Evolutionary conservation across 192 early-diverging fungal genomes (phyloP), one percentile per base, ranked within the genome.

Genomic region (Jimgerdemannia lactiflua): DNA sequence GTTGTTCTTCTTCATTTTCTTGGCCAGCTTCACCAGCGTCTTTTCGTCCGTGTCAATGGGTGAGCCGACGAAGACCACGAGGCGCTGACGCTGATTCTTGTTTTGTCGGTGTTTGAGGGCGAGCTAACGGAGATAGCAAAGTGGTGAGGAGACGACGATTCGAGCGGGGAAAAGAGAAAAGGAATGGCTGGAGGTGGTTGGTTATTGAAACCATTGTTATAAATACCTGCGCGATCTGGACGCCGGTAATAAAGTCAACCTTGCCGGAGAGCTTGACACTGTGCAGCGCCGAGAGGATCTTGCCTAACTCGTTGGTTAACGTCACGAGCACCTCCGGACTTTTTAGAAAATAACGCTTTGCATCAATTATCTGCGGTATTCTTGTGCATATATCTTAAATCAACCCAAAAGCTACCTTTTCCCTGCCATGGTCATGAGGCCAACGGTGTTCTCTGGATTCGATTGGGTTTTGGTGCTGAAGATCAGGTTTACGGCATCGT

Each of bases 1-100:
- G 75, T 94, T 96, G 86, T 99, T 99, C 90, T 99, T 99, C 82
- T 98, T 98, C 72, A 97, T 89, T 79, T 97, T 97, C 87, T 98
- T 98, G 73, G 91, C 97, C 67, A 99, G 80, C 79, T 89, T 91
- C 42, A 96, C 92, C 42, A 99, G 81, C 43, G 95, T 85, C 81
- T 89, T 91, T 74, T 95, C 91, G 76, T 98, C 97, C 40, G 93
- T 86, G 6, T 85, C 84, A 14, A 99, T 78, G 39, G 97, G 97
- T 67, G 94, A 95, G 43, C 94, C 95, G 3, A 96, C 94, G 85
- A 99, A 98, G 19, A 93, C 95, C 79, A 99, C 91, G 68, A 99
- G 94, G 54, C 97, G 78, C 83, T 97, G 97, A 75, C 91, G 86
- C 82, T 98, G 97, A 74, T 95, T 94, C 84, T 94, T 97, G 86